These are phyloP conservation scores for Breynia disticha DNA, from an alignment of 441 rosid genomes.

Conservation along the genomic window DNA sequence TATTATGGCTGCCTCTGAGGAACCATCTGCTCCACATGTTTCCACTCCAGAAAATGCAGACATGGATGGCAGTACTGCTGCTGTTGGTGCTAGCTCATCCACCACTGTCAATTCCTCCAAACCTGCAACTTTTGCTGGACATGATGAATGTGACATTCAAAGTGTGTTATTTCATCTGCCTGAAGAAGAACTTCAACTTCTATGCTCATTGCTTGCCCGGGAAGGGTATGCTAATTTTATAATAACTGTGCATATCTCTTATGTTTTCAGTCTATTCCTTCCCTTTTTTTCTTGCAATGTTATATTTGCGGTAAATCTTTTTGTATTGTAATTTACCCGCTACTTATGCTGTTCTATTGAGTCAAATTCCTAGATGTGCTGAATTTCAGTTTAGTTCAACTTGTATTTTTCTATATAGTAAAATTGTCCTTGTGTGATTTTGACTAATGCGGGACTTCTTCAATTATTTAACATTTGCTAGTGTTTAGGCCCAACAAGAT, in stretches of 20 bases:
- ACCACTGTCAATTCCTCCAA: conserved; percentile 31
- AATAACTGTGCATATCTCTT: background rate
- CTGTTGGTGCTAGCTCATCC: conserved; percentile 33
- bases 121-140: conserved; percentile 35
- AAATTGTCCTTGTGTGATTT: too few relatives aligned
- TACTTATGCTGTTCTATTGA: too few relatives aligned
- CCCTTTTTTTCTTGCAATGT: too few relatives aligned
- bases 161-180: conserved; percentile 67
- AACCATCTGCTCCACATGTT: conserved; percentile 31
- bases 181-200: conserved; percentile 67
- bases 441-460: too few relatives aligned
- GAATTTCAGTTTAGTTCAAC: too few relatives aligned
- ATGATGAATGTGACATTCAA: conserved; percentile 49
- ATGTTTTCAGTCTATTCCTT: background rate
- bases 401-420: too few relatives aligned
- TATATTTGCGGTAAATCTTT: too few relatives aligned
- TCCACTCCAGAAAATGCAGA: conserved; percentile 25
- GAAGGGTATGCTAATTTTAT: conserved; percentile 58
- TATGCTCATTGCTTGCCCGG: conserved; percentile 91
- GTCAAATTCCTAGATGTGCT: too few relatives aligned
- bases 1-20: conserved; percentile 38
- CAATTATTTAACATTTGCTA: too few relatives aligned
- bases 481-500: too few relatives aligned
- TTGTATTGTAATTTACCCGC: too few relatives aligned
- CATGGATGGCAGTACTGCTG: conserved; percentile 29